Base-by-base conservation (phyloP, 2,329 filamentous ascomycete genomes). In the Didymella pinodella region DNA sequence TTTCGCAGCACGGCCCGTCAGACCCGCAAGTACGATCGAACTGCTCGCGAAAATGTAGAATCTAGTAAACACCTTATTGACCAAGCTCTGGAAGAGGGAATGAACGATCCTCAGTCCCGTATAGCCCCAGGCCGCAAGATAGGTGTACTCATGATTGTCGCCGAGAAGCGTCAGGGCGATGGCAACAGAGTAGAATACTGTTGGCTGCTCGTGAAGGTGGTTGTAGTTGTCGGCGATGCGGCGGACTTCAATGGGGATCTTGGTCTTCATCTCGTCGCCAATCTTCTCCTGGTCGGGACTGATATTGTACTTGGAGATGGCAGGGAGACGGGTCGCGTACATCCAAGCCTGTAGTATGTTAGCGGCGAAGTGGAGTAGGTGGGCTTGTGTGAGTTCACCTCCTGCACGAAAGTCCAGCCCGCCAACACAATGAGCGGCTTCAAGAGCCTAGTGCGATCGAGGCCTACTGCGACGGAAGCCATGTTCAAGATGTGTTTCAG, bases 351-450 rank as follows among this genome's bases (percentile, higher is more conserved):
- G 25, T 7, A 14, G 11, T 3, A 3, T n/a, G 6, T 58, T 12
- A 54, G 49, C 10, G 31, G 18, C 12, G 20, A 26, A 38, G 25
- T 4, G 20, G 12, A 8, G 22, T n/a, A 20, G 38, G 28, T n/a
- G 16, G 25, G 16, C 25, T n/a, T 18, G 29, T 46, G n/a, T 36
- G 34, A 48, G 29, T 46, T 34, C 14, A 54, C 56, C 56, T 59
- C 56, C 41, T 59, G 56, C n/a, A 59, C 50, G 22, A 59, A 59
- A 26, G 56, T 59, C 56, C 56, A 59, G n/a, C 56, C 56, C 29
- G 56, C 56, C 50, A 59, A 28, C 28, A 51, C 56, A 12, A 59
- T 47, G 11, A 59, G 56, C n/a, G 56, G 56, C 51, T 59, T 59
- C 40, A 59, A 20, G 12, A 59, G 56, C 47, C 56, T 59, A 47